Conservation (phyloP, 768 basidiomycete species). For the Myochromella boudieri region DNA sequence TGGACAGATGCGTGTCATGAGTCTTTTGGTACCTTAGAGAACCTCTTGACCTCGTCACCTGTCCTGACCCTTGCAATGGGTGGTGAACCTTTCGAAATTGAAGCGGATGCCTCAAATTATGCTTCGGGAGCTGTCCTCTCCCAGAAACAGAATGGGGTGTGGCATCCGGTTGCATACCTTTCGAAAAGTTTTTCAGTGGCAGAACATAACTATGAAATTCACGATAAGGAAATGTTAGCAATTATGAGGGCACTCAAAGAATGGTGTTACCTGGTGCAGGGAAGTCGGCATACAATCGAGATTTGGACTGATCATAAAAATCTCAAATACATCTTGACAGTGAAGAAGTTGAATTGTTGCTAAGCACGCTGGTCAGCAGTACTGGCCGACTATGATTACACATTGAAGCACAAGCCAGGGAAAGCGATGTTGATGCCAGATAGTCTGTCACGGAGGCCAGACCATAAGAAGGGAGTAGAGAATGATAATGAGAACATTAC, state of each 20-base stretch:
- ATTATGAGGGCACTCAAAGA: not conserved
- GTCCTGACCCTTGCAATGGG: not conserved
- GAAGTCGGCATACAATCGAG: conserved; percentile 20
- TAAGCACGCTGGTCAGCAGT: conserved; percentile 12
- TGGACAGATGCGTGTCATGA: not conserved
- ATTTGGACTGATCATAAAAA: too few species aligned
- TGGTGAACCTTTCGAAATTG: not conserved
- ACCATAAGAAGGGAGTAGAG: conserved; percentile 18
- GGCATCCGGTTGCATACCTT: not conserved
- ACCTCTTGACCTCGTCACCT: not conserved
- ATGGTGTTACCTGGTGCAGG: not conserved
- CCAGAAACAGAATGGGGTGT: not conserved
- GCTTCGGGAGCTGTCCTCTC: not conserved
- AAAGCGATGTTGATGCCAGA: conserved; percentile 22
- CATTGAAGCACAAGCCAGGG: conserved; percentile 30
- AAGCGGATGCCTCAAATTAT: not conserved
- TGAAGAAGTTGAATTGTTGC: conserved; percentile 35
- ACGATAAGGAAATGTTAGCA: not conserved
- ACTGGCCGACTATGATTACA: not conserved
- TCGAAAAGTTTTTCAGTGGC: not conserved
- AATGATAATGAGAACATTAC: not conserved
- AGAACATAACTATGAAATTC: too few species aligned
- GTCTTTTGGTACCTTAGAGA: not conserved
- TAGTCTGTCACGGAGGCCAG: conserved; percentile 24
- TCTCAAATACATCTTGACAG: conserved; percentile 34